Conservation (phyloP, 1,284 basidiomycete species). For the Cryptococcus amylolentus region DNA sequence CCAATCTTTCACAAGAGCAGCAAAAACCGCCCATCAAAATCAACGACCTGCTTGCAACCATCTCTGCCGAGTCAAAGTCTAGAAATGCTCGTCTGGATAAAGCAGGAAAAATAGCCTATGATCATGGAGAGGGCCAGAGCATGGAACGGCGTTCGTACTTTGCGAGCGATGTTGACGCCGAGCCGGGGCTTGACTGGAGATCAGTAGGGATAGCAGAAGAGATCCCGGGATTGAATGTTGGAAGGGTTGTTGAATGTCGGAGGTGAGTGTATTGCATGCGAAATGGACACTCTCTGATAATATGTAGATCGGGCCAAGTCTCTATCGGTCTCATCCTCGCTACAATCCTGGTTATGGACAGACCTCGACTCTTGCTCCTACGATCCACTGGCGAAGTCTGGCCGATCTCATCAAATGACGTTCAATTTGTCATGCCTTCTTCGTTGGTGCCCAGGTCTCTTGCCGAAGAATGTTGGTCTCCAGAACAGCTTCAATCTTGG, state of each 20-base stretch:
- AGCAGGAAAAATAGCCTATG: constrained; percentile 11
- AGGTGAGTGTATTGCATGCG: constrained; percentile 22
- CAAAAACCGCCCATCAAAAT: background rate
- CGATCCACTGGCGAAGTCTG: constrained; percentile 38
- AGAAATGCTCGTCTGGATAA: constrained; percentile 9
- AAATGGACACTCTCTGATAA: background rate
- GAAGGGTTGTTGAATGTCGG: constrained; percentile 38
- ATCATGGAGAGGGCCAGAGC: constrained; percentile 8
- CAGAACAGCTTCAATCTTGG: constrained; percentile 26
- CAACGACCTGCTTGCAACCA: too few relatives aligned
- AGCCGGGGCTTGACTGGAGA: constrained; percentile 14
- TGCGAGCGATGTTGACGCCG: constrained; percentile 14
- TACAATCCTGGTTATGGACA: constrained; percentile 24
- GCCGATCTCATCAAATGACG: constrained; percentile 39
- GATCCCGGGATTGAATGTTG: constrained; percentile 26
- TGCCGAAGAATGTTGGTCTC: constrained; percentile 26
- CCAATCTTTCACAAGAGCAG: background rate
- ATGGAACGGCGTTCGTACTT: constrained; percentile 25
- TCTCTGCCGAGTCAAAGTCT: too few relatives aligned
- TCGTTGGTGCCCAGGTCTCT: constrained; percentile 26
- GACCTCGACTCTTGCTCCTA: constrained; percentile 35
- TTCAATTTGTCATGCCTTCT: constrained; percentile 45
- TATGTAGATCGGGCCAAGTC: constrained; percentile 19
- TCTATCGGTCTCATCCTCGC: constrained; percentile 39
- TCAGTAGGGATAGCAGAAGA: constrained; percentile 13